A percentile compares a stretch with the other conserved stretches of the same genome.
phyloP scores from a whole-genome alignment of 148 eudicot species.

The Rhododendron williamsianum region DNA sequence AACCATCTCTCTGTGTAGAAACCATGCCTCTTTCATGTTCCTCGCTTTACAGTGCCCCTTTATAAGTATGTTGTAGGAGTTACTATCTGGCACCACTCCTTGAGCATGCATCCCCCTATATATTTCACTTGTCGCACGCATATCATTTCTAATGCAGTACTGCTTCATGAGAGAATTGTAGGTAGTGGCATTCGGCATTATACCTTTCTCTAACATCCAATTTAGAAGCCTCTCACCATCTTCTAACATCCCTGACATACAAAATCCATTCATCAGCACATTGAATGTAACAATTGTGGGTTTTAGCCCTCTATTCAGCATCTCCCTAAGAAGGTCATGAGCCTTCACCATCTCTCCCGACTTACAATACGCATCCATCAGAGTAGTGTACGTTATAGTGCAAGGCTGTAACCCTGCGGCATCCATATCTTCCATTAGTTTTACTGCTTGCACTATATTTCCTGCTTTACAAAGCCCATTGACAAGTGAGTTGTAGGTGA shows the following conservation, averaged over 20 bases:
- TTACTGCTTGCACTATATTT: slow-evolving; percentile 57
- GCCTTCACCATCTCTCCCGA: slow-evolving; percentile 64
- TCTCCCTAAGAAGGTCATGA: slow-evolving; percentile 60
- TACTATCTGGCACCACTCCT: slow-evolving; percentile 62
- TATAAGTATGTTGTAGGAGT: slow-evolving; percentile 74
- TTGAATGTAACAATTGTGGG: slow-evolving; percentile 90
- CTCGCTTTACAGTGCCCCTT: slow-evolving; percentile 92
- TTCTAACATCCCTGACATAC: slow-evolving; percentile 76
- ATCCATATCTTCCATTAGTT: slow-evolving; percentile 72
- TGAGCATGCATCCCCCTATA: slow-evolving; percentile 58
- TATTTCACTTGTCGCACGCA: slow-evolving; percentile 52
- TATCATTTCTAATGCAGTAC: slow-evolving; percentile 58
- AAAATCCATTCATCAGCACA: slow-evolving; percentile 86
- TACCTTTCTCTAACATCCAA: slow-evolving; percentile 86
- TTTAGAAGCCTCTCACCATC: slow-evolving; percentile 70
- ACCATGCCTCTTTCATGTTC: slow-evolving; percentile 94
- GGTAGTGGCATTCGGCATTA: slow-evolving; percentile 74
- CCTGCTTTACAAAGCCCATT: slow-evolving; percentile 83
- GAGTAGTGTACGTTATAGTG: slow-evolving; percentile 71
- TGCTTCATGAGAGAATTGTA: slow-evolving; percentile 86
- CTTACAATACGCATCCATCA: slow-evolving; percentile 93
- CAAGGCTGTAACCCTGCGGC: slow-evolving; percentile 62
- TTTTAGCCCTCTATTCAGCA: slow-evolving; percentile 69
- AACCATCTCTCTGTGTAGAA: slow-evolving; percentile 70
- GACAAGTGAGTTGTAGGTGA: slow-evolving; percentile 69